These are phyloP conservation scores for Colletotrichum sojae DNA, from an alignment of 2,329 filamentous ascomycete species.

Conservation along the genomic window DNA sequence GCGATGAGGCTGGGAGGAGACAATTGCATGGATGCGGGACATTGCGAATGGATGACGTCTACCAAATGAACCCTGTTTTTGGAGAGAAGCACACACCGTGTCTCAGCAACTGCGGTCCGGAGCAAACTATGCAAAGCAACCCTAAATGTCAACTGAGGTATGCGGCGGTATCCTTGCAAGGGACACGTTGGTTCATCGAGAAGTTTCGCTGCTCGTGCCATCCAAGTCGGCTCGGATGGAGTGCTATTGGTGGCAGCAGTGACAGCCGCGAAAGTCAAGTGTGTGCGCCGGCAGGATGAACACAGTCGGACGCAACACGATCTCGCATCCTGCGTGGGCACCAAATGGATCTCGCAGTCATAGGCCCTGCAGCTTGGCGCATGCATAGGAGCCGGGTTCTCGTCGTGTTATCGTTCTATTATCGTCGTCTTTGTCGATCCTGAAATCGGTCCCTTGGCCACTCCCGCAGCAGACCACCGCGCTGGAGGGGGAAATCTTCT, in stretches of 20 bases:
- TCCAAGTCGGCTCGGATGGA: constrained; percentile 8
- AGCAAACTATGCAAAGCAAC: constrained; percentile 11
- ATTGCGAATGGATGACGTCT: neutral
- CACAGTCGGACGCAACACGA: neutral
- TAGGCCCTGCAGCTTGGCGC: neutral
- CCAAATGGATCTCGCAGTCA: constrained; percentile 9
- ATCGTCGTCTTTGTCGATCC: too few relatives aligned
- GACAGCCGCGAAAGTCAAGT: neutral
- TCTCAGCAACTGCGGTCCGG: neutral
- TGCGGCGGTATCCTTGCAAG: constrained; percentile 12
- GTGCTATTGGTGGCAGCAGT: constrained; percentile 2
- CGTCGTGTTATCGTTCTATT: neutral
- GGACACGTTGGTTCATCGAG: neutral
- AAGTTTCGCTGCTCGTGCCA: neutral
- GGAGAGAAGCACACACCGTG: neutral
- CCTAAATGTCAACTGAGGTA: neutral
- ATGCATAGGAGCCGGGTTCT: neutral
- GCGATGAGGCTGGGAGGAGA: neutral
- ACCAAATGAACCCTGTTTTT: neutral
- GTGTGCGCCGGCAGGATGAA: neutral
- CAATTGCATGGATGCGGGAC: neutral
- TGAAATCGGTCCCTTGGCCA: too few relatives aligned
- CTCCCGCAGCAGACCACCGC: too few relatives aligned
- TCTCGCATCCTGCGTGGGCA: constrained; percentile 10
- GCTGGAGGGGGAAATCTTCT: too few relatives aligned